These are phyloP conservation scores for Lathyrus sativus DNA, from an alignment of 306 rosid genomes.

Conservation along the genomic window DNA sequence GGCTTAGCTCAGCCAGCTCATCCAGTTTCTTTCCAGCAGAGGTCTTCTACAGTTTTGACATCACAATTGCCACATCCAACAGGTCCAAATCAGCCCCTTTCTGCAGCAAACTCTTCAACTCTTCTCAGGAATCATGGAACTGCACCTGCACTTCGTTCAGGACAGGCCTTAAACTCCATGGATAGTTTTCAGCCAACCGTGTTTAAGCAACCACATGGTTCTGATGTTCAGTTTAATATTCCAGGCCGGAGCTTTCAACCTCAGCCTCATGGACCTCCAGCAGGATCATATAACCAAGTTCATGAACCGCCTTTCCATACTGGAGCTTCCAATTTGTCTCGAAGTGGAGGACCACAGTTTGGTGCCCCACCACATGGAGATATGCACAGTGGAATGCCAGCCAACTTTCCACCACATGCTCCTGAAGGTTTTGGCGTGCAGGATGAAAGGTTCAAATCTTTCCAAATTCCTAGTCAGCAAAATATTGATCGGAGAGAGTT, in stretches of 20 bases:
- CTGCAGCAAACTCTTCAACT: constrained; percentile 45
- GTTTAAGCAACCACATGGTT: constrained; percentile 35
- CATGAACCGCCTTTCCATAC: constrained; percentile 54
- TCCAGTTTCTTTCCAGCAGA: constrained; percentile 45
- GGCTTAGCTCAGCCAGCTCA: constrained; percentile 49
- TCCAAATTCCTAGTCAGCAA: constrained; percentile 50
- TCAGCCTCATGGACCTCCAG: constrained; percentile 48
- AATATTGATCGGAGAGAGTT: constrained; percentile 54
- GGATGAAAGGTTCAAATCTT: constrained; percentile 70
- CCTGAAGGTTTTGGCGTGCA: constrained; percentile 61
- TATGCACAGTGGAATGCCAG: constrained; percentile 52
- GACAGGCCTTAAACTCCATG: constrained; percentile 29
- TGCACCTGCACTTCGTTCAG: constrained; percentile 38
- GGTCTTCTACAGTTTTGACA: constrained; percentile 46
- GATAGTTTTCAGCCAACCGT: constrained; percentile 37
- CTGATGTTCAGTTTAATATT: constrained; percentile 43
- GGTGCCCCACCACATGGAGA: constrained; percentile 60
- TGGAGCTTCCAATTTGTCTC: constrained; percentile 53
- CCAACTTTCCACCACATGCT: constrained; percentile 57
- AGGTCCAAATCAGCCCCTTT: constrained; percentile 50
- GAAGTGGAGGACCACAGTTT: constrained; percentile 53
- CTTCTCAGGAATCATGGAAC: constrained; percentile 57
- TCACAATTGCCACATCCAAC: constrained; percentile 53
- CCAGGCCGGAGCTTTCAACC: constrained; percentile 48
- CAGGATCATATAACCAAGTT: constrained; percentile 55